These are phyloP conservation scores for Urtica urens DNA, from an alignment of 306 rosid species.

Conservation along the genomic window DNA sequence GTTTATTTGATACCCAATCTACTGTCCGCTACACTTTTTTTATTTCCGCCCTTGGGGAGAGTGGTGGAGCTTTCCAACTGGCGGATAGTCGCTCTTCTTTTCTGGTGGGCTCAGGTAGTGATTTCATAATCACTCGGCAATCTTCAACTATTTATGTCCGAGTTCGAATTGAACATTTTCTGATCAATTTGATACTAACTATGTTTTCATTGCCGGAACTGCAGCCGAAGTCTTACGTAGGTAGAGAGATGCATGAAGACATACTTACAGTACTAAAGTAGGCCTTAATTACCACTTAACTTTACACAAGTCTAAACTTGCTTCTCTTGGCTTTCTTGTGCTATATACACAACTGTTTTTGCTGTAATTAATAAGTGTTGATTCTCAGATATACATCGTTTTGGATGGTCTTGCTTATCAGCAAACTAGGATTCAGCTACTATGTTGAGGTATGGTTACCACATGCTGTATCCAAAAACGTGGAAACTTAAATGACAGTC, in stretches of 20 bases:
- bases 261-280: conserved; percentile 70
- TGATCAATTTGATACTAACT: conserved; percentile 19
- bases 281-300: conserved; percentile 8
- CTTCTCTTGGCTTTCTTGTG: conserved; percentile 10
- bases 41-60: conserved; percentile 79
- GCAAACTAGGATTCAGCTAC: conserved; percentile 96
- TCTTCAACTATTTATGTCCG: not conserved
- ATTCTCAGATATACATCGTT: conserved; percentile 79
- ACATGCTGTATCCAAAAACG: not conserved
- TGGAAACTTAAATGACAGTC: not conserved
- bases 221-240: conserved; percentile 90
- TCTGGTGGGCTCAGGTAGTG: conserved; percentile 99
- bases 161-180: conserved; percentile 3
- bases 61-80: conserved; percentile 67
- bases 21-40: conserved; percentile 59
- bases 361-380: too few species aligned
- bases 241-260: conserved; percentile 90
- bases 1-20: conserved; percentile 70
- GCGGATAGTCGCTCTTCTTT: conserved; percentile 50
- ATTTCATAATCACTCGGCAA: conserved; percentile 12
- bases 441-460: conserved; percentile 83
- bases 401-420: conserved; percentile 81
- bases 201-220: too few species aligned
- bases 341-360: too few species aligned
- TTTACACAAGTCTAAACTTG: not conserved